Percentiles rank a stretch among this genome's conserved stretches.
These are phyloP conservation scores for Nakazawaea sp. DNA, from an alignment of 805 yeast species.

Conservation along the genomic window DNA sequence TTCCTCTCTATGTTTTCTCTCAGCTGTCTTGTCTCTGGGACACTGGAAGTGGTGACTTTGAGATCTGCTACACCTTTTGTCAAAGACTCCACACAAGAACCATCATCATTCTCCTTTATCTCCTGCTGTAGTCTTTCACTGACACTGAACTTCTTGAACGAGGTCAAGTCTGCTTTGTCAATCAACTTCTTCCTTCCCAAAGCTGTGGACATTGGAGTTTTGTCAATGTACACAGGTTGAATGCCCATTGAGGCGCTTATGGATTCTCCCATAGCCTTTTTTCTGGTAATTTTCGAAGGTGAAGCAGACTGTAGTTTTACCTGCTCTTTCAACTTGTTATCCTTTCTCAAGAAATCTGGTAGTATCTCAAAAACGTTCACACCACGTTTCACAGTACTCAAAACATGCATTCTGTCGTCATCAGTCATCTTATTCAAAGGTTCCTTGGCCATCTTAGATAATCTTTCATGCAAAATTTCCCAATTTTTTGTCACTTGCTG, in stretches of 20 bases:
- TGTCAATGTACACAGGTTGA: conserved; percentile 20
- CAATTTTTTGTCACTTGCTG: conserved; percentile 6
- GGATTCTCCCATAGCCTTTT: conserved; percentile 9
- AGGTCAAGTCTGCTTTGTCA: conserved; percentile 19
- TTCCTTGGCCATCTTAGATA: conserved; percentile 1
- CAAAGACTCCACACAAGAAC: no score
- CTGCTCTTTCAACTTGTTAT: not conserved
- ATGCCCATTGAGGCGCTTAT: conserved; percentile 15
- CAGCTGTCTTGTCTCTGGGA: no score
- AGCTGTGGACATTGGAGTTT: conserved; percentile 14
- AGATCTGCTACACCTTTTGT: not conserved
- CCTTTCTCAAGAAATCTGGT: conserved; percentile 3
- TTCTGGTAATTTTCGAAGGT: conserved; percentile 6
- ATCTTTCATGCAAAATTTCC: not conserved
- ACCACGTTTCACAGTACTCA: conserved; percentile 4
- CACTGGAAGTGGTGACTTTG: no score
- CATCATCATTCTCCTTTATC: not conserved
- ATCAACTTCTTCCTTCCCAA: not conserved
- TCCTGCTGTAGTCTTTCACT: conserved; percentile 13
- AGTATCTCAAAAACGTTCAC: not conserved
- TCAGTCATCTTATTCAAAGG: conserved; percentile 1
- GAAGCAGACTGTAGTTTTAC: not conserved
- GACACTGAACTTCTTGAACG: conserved; percentile 20
- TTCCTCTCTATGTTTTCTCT: no score
- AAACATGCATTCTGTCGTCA: conserved; percentile 1